Evolutionary conservation across 169 alveolate genomes (phyloP).

Genomic region (Theileria sp.): DNA sequence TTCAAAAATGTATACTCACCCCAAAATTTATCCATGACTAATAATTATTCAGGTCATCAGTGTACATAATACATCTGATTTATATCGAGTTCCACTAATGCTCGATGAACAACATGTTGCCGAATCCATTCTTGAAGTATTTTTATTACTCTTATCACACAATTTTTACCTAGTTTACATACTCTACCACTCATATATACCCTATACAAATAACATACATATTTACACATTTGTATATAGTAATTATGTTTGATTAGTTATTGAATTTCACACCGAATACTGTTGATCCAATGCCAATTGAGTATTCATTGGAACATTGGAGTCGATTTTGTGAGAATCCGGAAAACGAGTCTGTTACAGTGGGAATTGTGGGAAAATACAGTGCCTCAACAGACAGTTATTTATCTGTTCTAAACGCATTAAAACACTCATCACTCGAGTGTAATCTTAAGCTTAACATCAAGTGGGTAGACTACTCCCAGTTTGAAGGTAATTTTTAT

Average conservation of each 20-base stretch:
- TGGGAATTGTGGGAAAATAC: conserved; percentile 92
- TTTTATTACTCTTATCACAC: not conserved
- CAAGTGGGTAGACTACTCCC: conserved; percentile 75
- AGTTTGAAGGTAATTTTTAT: conserved; percentile 26
- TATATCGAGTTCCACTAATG: conserved; percentile 78
- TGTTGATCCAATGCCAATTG: conserved; percentile 40
- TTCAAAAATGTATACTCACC: conserved; percentile 70
- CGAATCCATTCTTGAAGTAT: conserved; percentile 41
- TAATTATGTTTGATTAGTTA: conserved; percentile 7
- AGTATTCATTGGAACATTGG: conserved; percentile 68
- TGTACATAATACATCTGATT: conserved; percentile 58
- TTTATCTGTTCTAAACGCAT: conserved; percentile 88
- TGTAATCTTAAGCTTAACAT: conserved; percentile 74
- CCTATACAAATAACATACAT: not conserved
- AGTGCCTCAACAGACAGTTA: conserved; percentile 90
- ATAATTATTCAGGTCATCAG: conserved; percentile 24
- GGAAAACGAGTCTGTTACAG: conserved; percentile 66
- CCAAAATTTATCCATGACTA: conserved; percentile 15
- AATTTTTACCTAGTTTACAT: not conserved
- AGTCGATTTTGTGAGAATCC: conserved; percentile 50
- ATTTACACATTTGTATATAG: not conserved
- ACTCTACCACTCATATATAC: not conserved
- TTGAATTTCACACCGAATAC: conserved; percentile 27
- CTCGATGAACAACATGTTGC: conserved; percentile 79
- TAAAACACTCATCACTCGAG: conserved; percentile 89